Evolutionary conservation across 2,329 filamentous ascomycete species (phyloP), one percentile per base, ranked within the genome.

Genomic region (Trichophyton benhamiae): DNA sequence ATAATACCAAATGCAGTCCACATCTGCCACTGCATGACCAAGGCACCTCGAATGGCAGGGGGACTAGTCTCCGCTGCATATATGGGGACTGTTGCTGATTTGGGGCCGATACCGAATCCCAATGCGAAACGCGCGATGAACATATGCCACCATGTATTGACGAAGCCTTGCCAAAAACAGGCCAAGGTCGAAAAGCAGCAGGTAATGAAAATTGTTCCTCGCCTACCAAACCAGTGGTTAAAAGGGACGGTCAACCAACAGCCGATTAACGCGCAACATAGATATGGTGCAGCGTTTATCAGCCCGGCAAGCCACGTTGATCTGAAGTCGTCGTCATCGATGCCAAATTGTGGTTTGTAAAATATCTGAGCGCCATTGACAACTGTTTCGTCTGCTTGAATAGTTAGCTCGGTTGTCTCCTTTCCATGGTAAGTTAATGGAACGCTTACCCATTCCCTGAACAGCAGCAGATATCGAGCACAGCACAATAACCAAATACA

Each of bases 1-100:
- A 80, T 76, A 63, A 79, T 79, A 11, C 78, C 78, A 62, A 79
- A 78, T 0, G 76, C 78, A 3, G 75, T 77, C 74, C 75, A 80
- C 74, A 79, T 78, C 74, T 91, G 86, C 88, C 88, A 92, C 64
- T 85, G 85, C 88, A 92, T 92, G 65, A 91, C 87, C 17, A 94
- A 78, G 6, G 86, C 87, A 65, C 87, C 87, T 69, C 87, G 83
- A 60, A 90, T 85, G 3, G 75, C 72, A 1, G 87, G 84, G 0
- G 87, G 87, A 0, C 85, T 82, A 61, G 83, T 88, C 72, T 91
- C 88, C 1, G 88, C 87, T 0, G 87, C 85, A 67, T 88, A 91
- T 30, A 91, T 85, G 0, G 88, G 88, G 1, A 89, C 86, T 0
- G 87, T 89, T 0, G 85, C 84, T 20, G 84, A 84, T 70, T 91